Conservation (phyloP, 1,284 basidiomycete species). For the Entoloma clypeatum region DNA sequence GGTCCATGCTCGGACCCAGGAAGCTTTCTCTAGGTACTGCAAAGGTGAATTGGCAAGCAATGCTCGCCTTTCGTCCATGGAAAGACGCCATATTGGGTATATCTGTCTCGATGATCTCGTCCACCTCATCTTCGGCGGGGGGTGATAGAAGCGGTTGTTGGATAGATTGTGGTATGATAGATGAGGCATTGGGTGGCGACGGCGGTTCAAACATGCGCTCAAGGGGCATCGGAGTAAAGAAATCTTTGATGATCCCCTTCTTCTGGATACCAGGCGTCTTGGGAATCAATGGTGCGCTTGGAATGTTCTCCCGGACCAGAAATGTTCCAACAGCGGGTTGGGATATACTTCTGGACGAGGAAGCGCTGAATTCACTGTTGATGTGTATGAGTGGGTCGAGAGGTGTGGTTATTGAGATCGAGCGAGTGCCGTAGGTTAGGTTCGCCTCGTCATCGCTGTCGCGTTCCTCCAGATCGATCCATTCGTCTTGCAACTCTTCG, state of each 20-base stretch:
- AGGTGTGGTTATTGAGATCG: constrained; percentile 58
- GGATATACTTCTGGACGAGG: constrained; percentile 14
- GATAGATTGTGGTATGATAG: constrained; percentile 26
- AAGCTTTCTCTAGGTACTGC: constrained; percentile 46
- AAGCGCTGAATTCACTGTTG: constrained; percentile 28
- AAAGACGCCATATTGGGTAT: constrained; percentile 38
- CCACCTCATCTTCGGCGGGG: constrained; percentile 16
- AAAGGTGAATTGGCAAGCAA: constrained; percentile 74
- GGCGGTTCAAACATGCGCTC: constrained; percentile 92
- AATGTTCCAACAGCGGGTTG: constrained; percentile 63
- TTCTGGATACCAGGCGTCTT: constrained; percentile 62
- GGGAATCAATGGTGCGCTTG: constrained; percentile 50
- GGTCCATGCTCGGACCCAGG: constrained; percentile 26
- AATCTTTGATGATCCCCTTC: constrained; percentile 67
- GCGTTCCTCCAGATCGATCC: constrained; percentile 56
- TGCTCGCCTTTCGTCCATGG: constrained; percentile 35
- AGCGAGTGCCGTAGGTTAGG: constrained; percentile 44
- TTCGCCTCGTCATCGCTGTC: constrained; percentile 34
- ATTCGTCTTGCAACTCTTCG: constrained; percentile 75
- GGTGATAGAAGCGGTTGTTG: constrained; percentile 8
- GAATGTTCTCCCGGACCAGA: constrained; percentile 70
- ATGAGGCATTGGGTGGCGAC: constrained; percentile 51
- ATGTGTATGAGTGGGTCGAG: constrained; percentile 52
- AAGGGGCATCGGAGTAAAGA: constrained; percentile 81
- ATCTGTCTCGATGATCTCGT: constrained; percentile 39